These are phyloP conservation scores for Rhododendron kiyosumense DNA, from an alignment of 148 eudicot species.

Conservation along the genomic window DNA sequence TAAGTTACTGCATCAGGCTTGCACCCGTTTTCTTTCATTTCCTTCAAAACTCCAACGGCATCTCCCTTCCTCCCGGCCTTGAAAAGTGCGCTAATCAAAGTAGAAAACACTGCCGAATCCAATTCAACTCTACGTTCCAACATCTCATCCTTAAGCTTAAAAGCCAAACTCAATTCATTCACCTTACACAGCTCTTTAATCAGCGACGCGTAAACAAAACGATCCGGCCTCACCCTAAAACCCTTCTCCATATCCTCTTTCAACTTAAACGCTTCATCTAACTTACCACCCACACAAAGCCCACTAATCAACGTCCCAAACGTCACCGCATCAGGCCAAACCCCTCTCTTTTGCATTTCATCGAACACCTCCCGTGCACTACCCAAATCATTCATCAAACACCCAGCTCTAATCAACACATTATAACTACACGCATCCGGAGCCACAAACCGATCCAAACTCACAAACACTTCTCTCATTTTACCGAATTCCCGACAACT, in stretches of 20 bases:
- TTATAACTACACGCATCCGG: slow-evolving; percentile 70
- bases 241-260: slow-evolving; percentile 42
- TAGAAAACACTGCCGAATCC: slow-evolving; percentile 38
- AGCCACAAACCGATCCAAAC: slow-evolving; percentile 32
- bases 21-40: slow-evolving; percentile 51
- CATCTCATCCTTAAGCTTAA: slow-evolving; percentile 65
- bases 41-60: slow-evolving; percentile 41
- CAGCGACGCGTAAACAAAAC: slow-evolving; percentile 43
- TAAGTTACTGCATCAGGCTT: slow-evolving; percentile 43
- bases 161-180: slow-evolving; percentile 33
- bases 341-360: slow-evolving; percentile 55
- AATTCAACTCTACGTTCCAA: slow-evolving; percentile 24
- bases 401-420: slow-evolving; percentile 56
- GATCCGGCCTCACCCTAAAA: slow-evolving; percentile 41
- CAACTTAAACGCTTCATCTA: slow-evolving; percentile 51
- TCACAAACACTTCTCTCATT: slow-evolving; percentile 33
- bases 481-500: slow-evolving; percentile 42
- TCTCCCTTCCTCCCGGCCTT: slow-evolving; percentile 51
- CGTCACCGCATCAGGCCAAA: slow-evolving; percentile 51
- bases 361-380: slow-evolving; percentile 63
- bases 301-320: slow-evolving; percentile 60
- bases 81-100: slow-evolving; percentile 58
- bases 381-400: slow-evolving; percentile 35
- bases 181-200: slow-evolving; percentile 63
- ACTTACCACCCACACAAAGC: slow-evolving; percentile 35